These are phyloP conservation scores for Porodaedalea pini DNA, from an alignment of 1,284 basidiomycete genomes.

Conservation along the genomic window DNA sequence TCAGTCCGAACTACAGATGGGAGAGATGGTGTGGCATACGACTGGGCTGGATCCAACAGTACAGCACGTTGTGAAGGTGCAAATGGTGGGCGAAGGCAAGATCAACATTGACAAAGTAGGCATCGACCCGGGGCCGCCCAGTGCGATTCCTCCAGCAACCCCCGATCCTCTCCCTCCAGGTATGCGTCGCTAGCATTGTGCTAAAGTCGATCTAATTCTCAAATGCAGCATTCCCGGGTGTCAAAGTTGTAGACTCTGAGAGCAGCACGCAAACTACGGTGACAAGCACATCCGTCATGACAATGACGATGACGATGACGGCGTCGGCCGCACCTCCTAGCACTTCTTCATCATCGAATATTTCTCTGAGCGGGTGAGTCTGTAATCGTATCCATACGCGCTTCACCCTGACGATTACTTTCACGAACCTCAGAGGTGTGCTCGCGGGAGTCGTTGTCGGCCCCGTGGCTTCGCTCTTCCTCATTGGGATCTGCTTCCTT, in stretches of 20 bases:
- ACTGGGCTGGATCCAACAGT: neutral
- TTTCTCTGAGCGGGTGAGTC: neutral
- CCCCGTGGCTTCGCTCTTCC: neutral
- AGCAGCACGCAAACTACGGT: neutral
- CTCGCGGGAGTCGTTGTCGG: constrained; percentile 7
- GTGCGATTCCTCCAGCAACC: constrained; percentile 8
- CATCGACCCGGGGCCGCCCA: constrained; percentile 3
- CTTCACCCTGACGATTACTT: neutral
- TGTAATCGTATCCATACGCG: neutral
- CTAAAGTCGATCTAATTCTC: neutral
- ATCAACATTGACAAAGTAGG: constrained; percentile 18
- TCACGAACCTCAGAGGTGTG: neutral
- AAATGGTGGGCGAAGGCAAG: neutral
- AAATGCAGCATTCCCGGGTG: constrained; percentile 5
- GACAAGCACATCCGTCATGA: neutral
- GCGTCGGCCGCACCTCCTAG: neutral
- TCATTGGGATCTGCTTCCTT: neutral
- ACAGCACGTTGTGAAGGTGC: constrained; percentile 12
- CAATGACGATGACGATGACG: neutral
- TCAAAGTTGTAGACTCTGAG: neutral
- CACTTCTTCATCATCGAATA: neutral
- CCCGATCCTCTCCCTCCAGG: constrained; percentile 12
- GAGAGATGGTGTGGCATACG: neutral
- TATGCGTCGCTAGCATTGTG: neutral
- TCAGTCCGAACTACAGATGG: neutral